These are phyloP conservation scores for Rhizoclosmatium globosum DNA, from an alignment of 192 early-diverging fungal genomes.

Conservation along the genomic window DNA sequence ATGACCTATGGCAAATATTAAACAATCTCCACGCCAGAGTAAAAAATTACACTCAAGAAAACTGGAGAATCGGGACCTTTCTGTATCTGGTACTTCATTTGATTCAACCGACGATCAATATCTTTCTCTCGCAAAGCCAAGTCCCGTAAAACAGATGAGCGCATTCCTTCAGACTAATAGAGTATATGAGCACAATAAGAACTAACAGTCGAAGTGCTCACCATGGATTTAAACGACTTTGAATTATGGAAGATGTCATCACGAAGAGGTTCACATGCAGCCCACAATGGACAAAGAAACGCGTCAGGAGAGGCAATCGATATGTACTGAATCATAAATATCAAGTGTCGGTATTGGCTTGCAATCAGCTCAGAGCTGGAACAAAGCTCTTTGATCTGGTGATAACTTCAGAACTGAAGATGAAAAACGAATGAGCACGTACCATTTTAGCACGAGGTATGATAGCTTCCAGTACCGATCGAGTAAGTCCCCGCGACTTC, in stretches of 20 bases:
- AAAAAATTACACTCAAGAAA: background rate
- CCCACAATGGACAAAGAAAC: constrained; percentile 20
- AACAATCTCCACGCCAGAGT: background rate
- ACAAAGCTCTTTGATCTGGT: constrained; percentile 13
- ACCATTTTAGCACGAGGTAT: constrained; percentile 26
- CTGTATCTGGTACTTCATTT: constrained; percentile 7
- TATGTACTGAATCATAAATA: constrained; percentile 20
- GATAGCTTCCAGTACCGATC: constrained; percentile 15
- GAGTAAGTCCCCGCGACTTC: constrained; percentile 16
- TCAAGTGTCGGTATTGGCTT: constrained; percentile 14
- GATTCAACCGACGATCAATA: background rate
- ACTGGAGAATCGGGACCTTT: background rate
- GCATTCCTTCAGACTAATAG: background rate
- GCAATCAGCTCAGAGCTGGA: constrained; percentile 14
- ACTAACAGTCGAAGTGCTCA: background rate
- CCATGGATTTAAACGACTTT: background rate
- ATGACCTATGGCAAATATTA: background rate
- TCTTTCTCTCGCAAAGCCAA: background rate
- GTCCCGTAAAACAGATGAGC: background rate
- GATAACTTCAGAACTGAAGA: background rate
- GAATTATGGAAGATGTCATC: constrained; percentile 2
- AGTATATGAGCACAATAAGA: background rate
- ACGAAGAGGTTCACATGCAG: background rate
- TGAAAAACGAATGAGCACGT: background rate
- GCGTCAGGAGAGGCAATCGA: constrained; percentile 15